Evolutionary conservation across 163 green algal species (phyloP).

Genomic region (Volvox carteri): DNA sequence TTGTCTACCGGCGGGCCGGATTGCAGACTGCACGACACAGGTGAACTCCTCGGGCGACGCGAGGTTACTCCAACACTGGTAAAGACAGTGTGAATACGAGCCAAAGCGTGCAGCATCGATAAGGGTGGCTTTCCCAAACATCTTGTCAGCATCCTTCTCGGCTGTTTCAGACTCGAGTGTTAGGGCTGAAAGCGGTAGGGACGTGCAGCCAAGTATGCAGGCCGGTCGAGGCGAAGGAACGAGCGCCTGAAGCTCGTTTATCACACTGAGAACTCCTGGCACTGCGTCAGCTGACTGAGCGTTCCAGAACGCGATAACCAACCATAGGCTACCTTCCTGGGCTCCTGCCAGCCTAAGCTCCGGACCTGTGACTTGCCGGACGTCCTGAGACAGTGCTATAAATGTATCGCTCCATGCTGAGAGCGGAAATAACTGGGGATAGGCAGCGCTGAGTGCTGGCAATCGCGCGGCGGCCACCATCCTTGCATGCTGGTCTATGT

Average conservation of each 20-base stretch:
- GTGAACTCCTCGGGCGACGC: neutral
- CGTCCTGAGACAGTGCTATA: neutral
- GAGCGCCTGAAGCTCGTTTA: neutral
- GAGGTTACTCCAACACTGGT: slow-evolving; percentile 8
- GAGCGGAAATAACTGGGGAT: neutral
- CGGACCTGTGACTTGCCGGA: neutral
- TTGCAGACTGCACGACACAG: neutral
- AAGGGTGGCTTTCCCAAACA: neutral
- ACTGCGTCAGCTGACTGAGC: neutral
- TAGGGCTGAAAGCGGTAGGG: too few relatives aligned
- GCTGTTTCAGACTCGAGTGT: neutral
- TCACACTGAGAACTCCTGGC: neutral
- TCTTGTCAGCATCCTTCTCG: neutral
- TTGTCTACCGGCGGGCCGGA: neutral
- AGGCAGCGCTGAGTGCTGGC: neutral
- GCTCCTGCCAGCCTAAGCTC: neutral
- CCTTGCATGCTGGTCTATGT: neutral
- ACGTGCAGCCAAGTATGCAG: neutral
- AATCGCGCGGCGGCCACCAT: neutral
- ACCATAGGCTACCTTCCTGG: neutral
- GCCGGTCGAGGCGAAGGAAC: neutral
- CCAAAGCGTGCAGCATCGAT: slow-evolving; percentile 5
- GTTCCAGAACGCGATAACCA: slow-evolving; percentile 13
- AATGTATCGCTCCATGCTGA: slow-evolving; percentile 3
- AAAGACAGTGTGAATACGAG: neutral